Base-by-base conservation (phyloP, 2,329 filamentous ascomycete genomes). In the Fusarium temperatum region DNA sequence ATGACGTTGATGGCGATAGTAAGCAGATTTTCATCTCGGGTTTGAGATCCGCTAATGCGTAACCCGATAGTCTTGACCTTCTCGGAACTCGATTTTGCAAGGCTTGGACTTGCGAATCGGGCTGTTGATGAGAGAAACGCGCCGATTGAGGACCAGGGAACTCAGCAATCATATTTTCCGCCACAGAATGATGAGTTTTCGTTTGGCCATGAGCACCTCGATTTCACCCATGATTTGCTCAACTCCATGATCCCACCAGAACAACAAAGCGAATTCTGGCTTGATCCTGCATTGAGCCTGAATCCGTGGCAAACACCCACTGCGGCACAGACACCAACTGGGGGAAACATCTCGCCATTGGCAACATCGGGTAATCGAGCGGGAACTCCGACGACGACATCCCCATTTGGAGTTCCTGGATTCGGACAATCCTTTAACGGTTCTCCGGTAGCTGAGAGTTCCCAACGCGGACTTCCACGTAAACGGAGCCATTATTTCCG, bases 31-130 rank as follows among this genome's bases (percentile, higher is more conserved):
- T 32, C 8, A n/a, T 17, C 11, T 6, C 8, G 6, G 8, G 5
- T 24, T 26, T 47, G 56, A 44, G 28, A 20, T 18, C 7, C 26
- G 36, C 70, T 73, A 42, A 73, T 44, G 28, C 36, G 17, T 22
- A 32, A 58, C 5, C 64, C 51, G 26, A 53, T 38, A 73, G 70
- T 73, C 30, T 59, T 73, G 60, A 73, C 66, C 3, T 73, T 73
- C 24, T 73, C 70, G 6, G 70, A 73, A 18, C 66, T 73, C 20
- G 70, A 73, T n/a, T 73, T 73, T 15, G 70, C 70, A 8, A 66
- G 70, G 15, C 70, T 73, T 15, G 70, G 70, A 3, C 55, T 73
- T 14, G 39, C 20, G 3, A 62, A 30, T 18, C 45, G 41, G 10
- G 14, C 38, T 1, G 11, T 22, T 2, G 8, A 35, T 22, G 36